These are phyloP conservation scores for Flaveria sonorensis DNA, from an alignment of 129 eudicot genomes.

Conservation along the genomic window DNA sequence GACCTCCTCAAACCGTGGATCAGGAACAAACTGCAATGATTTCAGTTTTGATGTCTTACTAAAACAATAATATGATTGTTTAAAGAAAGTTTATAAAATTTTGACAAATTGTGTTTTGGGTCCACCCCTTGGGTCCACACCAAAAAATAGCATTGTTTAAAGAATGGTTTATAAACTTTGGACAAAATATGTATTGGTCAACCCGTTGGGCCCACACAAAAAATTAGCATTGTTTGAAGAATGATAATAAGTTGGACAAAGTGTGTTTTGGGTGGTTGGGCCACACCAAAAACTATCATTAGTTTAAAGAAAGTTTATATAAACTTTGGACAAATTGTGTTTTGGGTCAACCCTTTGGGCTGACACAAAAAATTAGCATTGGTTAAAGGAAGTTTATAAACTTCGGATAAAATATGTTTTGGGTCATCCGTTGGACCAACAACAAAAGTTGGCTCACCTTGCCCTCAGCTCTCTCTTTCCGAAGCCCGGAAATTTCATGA, in stretches of 20 bases:
- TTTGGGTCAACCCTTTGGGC: no score
- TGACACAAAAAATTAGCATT: no score
- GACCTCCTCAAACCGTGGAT: conserved; percentile 65
- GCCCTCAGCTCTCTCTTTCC: conserved; percentile 65
- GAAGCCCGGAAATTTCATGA: conserved; percentile 55
- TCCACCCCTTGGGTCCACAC: not conserved
- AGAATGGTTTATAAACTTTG: not conserved
- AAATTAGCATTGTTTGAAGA: not conserved
- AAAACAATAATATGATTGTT: not conserved
- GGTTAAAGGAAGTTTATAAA: not conserved
- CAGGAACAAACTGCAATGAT: conserved; percentile 58
- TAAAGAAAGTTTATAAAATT: not conserved
- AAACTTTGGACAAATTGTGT: not conserved
- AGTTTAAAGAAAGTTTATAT: not conserved
- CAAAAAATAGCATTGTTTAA: not conserved
- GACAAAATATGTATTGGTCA: conserved; percentile 8
- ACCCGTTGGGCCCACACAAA: not conserved
- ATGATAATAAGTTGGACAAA: no score
- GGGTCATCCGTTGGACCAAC: not conserved
- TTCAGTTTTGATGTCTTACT: not conserved
- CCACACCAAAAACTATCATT: no score
- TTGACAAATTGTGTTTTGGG: not conserved
- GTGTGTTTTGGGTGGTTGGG: no score
- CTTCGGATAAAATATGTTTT: not conserved
- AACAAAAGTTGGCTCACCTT: conserved; percentile 39